Evolutionary conservation across 2,329 filamentous ascomycete species (phyloP), one percentile per base, ranked within the genome.

Genomic region (Tolypocladium pustulatum): DNA sequence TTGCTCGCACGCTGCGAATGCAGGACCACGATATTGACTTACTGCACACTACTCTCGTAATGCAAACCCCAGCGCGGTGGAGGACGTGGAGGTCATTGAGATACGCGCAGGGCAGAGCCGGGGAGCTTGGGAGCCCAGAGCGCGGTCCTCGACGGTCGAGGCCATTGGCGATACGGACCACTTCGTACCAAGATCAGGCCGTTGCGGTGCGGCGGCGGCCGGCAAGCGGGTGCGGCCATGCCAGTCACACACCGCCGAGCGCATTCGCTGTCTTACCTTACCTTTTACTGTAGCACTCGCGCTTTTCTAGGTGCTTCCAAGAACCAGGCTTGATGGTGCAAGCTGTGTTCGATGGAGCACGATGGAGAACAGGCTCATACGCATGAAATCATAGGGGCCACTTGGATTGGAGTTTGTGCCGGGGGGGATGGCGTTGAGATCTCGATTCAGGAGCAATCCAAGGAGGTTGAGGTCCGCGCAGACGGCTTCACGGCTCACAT

Each of bases 141-240:
- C 43, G 43, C 34, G 46, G 38, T 58, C 57, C 30, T 36, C 20
- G 51, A 43, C 57, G 57, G 57, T 58, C 57, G 57, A 58, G 57
- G 57, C 57, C 53, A 55, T 55, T 52, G 37, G 37, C 22, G 15
- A 54, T 36, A 22, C 41, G 41, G 41, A 46, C 41, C 22, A 25
- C 22, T 4, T 46, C 9, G n/a, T 9, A 51, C 27, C 49, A 38
- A 54, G n/a, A 54, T 54, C 43, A 43, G 56, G 56, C 51, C 49
- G 37, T 37, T 36, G 41, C 34, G 41, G 22, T 25, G 46, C 41
- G 25, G 13, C 43, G 32, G 32, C 43, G 34, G 41, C n/a, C 3
- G 46, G 46, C 22, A 20, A 38, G 30, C 46, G 32, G 52, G 51
- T 36, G 2, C 15, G 32, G n/a, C 32, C 27, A 25, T 32, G 9